A percentile compares a stretch with the other conserved stretches of the same genome.
Evolutionary conservation across 768 basidiomycete species (phyloP).

Genomic region (Ephemerocybe angulata): DNA sequence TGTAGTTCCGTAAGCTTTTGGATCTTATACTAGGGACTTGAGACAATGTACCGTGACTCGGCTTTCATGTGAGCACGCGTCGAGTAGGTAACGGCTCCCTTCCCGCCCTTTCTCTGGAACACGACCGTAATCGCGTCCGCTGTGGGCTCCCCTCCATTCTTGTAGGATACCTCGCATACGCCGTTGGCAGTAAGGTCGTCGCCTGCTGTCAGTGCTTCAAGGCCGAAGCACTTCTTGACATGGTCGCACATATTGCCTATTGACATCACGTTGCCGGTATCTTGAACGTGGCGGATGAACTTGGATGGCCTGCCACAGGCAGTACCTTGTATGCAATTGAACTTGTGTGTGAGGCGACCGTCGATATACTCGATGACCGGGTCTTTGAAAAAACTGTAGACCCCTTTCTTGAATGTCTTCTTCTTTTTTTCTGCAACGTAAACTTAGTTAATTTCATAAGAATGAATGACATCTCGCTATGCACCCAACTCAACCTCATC

Average conservation of each 20-base stretch:
- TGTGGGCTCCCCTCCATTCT: background rate
- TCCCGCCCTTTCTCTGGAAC: slow-evolving; percentile 5
- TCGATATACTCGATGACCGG: slow-evolving; percentile 9
- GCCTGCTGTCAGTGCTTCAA: slow-evolving; percentile 17
- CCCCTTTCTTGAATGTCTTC: too few relatives aligned
- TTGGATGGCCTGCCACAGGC: slow-evolving; percentile 6
- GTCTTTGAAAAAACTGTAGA: slow-evolving; percentile 11
- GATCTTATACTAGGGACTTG: background rate
- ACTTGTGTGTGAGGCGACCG: slow-evolving; percentile 6
- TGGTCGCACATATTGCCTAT: slow-evolving; percentile 25
- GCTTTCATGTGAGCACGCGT: slow-evolving; percentile 13
- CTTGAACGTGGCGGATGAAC: slow-evolving; percentile 7
- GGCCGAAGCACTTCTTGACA: slow-evolving; percentile 24
- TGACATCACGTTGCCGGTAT: slow-evolving; percentile 11
- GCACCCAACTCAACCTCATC: background rate
- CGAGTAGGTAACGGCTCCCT: slow-evolving; percentile 16
- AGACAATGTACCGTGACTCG: slow-evolving; percentile 12
- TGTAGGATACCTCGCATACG: slow-evolving; percentile 1
- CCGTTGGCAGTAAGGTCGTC: slow-evolving; percentile 4
- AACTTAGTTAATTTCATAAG: background rate
- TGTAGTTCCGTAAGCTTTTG: background rate
- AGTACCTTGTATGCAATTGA: slow-evolving; percentile 10
- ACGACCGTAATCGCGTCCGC: background rate
- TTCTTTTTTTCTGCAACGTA: background rate
- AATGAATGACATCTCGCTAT: background rate